Evolutionary conservation across 106 monocot species (phyloP).

Genomic region (Platanthera zijinensis): DNA sequence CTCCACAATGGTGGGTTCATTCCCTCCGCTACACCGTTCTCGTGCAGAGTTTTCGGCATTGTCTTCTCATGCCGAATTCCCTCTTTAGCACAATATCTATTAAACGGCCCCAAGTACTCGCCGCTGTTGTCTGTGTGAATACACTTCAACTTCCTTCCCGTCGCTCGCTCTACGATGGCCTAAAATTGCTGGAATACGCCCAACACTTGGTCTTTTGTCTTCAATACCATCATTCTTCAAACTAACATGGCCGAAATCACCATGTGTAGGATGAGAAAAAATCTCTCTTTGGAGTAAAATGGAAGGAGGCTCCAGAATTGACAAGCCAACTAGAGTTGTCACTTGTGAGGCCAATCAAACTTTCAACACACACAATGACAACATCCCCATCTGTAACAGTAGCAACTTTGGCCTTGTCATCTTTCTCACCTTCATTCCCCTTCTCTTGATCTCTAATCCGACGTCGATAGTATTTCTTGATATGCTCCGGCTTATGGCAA

Average conservation of each 20-base stretch:
- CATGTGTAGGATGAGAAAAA: background rate
- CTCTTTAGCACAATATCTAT: background rate
- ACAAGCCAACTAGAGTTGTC: background rate
- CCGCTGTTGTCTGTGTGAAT: background rate
- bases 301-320: background rate
- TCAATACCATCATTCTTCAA: background rate
- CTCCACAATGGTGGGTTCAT: background rate
- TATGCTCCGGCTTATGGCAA: too few species aligned
- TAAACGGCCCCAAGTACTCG: background rate
- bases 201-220: background rate
- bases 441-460: too few species aligned
- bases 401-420: too few species aligned
- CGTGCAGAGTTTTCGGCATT: conserved; percentile 1
- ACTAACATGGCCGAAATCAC: background rate
- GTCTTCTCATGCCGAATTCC: conserved; percentile 1
- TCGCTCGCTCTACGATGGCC: too few species aligned
- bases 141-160: too few species aligned
- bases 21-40: conserved; percentile 7
- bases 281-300: background rate
- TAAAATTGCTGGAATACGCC: too few species aligned
- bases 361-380: too few species aligned
- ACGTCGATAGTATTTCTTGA: too few species aligned
- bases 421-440: too few species aligned
- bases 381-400: too few species aligned
- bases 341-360: too few species aligned